These are phyloP conservation scores for Neolentinus lepideus DNA, from an alignment of 1,284 basidiomycete genomes.

Conservation along the genomic window DNA sequence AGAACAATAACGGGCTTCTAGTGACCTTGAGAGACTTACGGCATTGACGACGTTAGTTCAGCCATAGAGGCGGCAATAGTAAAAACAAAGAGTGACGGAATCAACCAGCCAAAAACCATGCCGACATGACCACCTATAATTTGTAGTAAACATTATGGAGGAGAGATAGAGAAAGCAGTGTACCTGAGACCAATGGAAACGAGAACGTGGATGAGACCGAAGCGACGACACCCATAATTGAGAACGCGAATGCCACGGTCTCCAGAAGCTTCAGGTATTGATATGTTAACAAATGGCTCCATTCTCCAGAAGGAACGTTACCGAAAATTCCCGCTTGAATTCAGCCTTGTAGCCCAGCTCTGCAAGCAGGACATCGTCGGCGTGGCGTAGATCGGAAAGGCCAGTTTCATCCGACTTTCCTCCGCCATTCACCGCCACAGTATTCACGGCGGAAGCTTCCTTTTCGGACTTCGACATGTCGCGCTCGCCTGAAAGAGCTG, in stretches of 20 bases:
- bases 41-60: conserved; percentile 69
- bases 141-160: conserved; percentile 4
- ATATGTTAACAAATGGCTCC: background rate
- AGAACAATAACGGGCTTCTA: background rate
- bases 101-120: conserved; percentile 74
- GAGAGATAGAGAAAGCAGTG: conserved; percentile 6
- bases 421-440: conserved; percentile 7
- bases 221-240: conserved; percentile 70
- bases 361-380: conserved; percentile 54
- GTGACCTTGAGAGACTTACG: conserved; percentile 34
- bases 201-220: conserved; percentile 62
- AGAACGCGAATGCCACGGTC: conserved; percentile 63
- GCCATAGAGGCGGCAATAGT: conserved; percentile 64
- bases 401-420: conserved; percentile 9
- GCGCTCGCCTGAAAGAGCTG: background rate
- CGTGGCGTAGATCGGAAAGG: conserved; percentile 24
- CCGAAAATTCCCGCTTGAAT: conserved; percentile 73
- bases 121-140: conserved; percentile 61
- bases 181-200: conserved; percentile 56
- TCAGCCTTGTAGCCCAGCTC: conserved; percentile 68
- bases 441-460: conserved; percentile 8
- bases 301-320: conserved; percentile 22
- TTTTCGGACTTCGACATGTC: conserved; percentile 10
- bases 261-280: conserved; percentile 39
- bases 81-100: conserved; percentile 65